Evolutionary conservation across 805 yeast species (phyloP), one percentile per base, ranked within the genome.

Genomic region (Candida argentea): DNA sequence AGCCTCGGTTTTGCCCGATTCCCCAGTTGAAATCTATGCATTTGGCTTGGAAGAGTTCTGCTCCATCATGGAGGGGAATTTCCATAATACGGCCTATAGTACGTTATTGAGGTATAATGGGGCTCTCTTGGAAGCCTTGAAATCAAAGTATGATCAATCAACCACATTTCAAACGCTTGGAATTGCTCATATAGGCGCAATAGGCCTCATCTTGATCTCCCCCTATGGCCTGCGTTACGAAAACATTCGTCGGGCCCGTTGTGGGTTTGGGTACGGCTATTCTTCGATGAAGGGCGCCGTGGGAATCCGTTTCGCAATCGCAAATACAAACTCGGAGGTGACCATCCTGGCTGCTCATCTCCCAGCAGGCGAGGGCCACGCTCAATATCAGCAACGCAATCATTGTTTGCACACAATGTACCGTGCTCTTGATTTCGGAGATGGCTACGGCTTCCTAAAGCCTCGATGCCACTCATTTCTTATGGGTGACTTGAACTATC

Each of bases 401-500:
- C 35, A 43, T 3, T 76, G 81, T 43, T 58, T 72, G 20, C 39
- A 52, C 19, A 50, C 55, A 3, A 51, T 83, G 3, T 60, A 74
- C 42, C 57, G 70, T 18, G 64, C 70, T 4, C 44, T 81, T 26
- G 71, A 65, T 31, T 76, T 80, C 43, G 67, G 65, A 8, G 78
- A 76, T 38, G 76, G 73, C 4, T 62, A 50, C 41, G 67, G 73
- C 14, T 51, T 69, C 15, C 46, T 75, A 24, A 68, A 67, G 35
- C 73, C 76, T 0, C 39, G 52, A 1, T 42, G 65, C 7, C 94
- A 81, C 45, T 52, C 76, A 4, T 78, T 86, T 43, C 49, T 86
- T 29, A 54, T 83, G 64, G 97, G 97, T 0, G 97, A 87, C 51
- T 57, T 87, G 41, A 87, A 87, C 47, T 87, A 81, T 50, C 61